Conservation (phyloP, 1,284 basidiomycete species). For the Ceraceosorus guamensis region DNA sequence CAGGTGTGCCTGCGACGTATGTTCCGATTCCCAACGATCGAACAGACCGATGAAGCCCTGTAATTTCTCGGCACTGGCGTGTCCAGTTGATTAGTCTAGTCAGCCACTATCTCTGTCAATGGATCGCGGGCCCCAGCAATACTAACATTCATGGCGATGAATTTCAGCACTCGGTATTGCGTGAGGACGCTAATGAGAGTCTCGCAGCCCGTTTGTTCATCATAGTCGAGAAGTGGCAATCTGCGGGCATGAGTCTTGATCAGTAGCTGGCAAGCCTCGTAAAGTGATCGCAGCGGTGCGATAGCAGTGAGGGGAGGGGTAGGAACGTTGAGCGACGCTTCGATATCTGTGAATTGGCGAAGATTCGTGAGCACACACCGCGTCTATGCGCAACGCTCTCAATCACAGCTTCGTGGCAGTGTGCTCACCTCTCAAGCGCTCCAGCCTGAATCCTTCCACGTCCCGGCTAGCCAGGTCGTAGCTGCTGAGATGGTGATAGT, state of each 20-base stretch:
- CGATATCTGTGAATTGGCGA: conserved; percentile 64
- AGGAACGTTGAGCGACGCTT: conserved; percentile 81
- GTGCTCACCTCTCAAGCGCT: conserved; percentile 45
- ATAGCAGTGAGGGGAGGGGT: conserved; percentile 84
- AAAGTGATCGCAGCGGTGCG: conserved; percentile 74
- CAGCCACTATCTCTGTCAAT: neutral
- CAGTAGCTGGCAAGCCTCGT: conserved; percentile 80
- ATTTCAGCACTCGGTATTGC: conserved; percentile 95
- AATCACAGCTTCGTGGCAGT: neutral
- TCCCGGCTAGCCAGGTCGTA: conserved; percentile 84
- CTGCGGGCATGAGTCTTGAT: conserved; percentile 93
- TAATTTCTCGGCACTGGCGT: conserved; percentile 35
- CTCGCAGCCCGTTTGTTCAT: conserved; percentile 88
- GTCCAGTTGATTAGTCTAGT: neutral
- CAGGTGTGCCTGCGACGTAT: conserved; percentile 56
- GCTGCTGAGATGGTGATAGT: conserved; percentile 33
- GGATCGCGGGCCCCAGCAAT: neutral
- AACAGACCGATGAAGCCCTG: conserved; percentile 60
- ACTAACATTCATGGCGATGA: conserved; percentile 91
- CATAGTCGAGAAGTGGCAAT: conserved; percentile 84
- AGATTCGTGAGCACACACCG: neutral
- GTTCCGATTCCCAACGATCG: conserved; percentile 87
- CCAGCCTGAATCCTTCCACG: conserved; percentile 87
- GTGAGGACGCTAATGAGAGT: conserved; percentile 93
- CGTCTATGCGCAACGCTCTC: neutral